phyloP scores from a whole-genome alignment of 768 basidiomycete genomes.

The Multifurca ochricompacta region DNA sequence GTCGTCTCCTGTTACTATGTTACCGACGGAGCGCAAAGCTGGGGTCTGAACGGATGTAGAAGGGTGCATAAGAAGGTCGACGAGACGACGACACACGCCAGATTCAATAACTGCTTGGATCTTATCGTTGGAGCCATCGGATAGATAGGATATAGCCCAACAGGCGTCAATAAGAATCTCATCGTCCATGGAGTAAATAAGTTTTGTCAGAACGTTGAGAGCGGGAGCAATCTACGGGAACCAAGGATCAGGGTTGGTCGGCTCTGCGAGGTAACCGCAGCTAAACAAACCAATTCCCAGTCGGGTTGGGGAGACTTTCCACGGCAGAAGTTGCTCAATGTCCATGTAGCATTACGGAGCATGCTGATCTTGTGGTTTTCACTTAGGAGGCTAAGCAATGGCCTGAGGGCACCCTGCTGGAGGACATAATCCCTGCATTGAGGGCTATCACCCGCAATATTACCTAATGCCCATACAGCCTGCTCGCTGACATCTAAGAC shows the following conservation, averaged over 20 bases:
- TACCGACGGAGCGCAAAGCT: slow-evolving; percentile 95
- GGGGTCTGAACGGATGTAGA: slow-evolving; percentile 97
- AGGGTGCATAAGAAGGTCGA: slow-evolving; percentile 92
- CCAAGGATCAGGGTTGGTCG: slow-evolving; percentile 16
- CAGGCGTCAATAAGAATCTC: slow-evolving; percentile 99
- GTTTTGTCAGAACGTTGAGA: slow-evolving; percentile 90
- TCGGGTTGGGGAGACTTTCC: slow-evolving; percentile 97
- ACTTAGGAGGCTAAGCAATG: slow-evolving; percentile 81
- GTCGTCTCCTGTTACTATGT: slow-evolving; percentile 99
- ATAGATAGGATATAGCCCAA: slow-evolving; percentile 99
- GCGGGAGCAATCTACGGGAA: slow-evolving; percentile 87
- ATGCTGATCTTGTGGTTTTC: slow-evolving; percentile 99
- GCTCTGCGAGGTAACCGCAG: slow-evolving; percentile 3
- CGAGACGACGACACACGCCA: slow-evolving; percentile 93
- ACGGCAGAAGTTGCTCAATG: slow-evolving; percentile 97
- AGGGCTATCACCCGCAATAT: slow-evolving; percentile 98
- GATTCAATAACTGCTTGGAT: slow-evolving; percentile 99
- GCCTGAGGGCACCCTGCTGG: slow-evolving; percentile 85
- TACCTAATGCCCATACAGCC: slow-evolving; percentile 98
- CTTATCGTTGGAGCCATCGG: slow-evolving; percentile 98
- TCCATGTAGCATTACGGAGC: slow-evolving; percentile 99
- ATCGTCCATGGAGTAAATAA: slow-evolving; percentile 98
- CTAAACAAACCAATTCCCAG: slow-evolving; percentile 79
- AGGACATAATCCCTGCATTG: slow-evolving; percentile 96
- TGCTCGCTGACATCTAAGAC: slow-evolving; percentile 98